Conservation (phyloP, 306 rosid species). For the Comarum palustre region DNA sequence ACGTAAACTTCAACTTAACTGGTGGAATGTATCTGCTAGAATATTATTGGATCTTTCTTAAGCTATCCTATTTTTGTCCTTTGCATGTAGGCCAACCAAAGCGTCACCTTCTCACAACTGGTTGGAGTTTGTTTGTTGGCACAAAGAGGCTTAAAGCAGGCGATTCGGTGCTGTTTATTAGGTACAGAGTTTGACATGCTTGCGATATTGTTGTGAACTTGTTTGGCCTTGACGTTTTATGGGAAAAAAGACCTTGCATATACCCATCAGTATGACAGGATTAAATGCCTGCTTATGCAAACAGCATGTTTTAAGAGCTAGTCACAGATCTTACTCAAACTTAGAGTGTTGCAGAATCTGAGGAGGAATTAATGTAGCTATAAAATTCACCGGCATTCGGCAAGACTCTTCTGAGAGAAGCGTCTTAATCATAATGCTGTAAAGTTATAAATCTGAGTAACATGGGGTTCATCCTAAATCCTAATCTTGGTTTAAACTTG, state of each 20-base stretch:
- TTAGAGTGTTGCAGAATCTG: not conserved
- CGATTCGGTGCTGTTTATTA: conserved; percentile 87
- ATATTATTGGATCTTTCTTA: not conserved
- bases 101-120: conserved; percentile 96
- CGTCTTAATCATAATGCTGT: not conserved
- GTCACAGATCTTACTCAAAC: not conserved
- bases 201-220: not conserved
- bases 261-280: not conserved
- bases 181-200: conserved; percentile 38
- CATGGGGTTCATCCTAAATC: not conserved
- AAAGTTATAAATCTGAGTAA: not conserved
- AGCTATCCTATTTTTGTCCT: conserved; percentile 8
- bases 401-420: not conserved
- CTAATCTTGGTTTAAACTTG: not conserved
- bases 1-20: not conserved
- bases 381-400: not conserved
- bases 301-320: not conserved
- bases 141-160: conserved; percentile 91
- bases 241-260: not conserved
- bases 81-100: conserved; percentile 78
- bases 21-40: not conserved
- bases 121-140: conserved; percentile 90
- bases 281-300: not conserved
- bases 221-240: not conserved
- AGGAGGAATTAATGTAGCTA: not conserved